Evolutionary conservation across 2,329 filamentous ascomycete genomes (phyloP), one percentile per base, ranked within the genome.

Genomic region (Diaporthe australafricana): DNA sequence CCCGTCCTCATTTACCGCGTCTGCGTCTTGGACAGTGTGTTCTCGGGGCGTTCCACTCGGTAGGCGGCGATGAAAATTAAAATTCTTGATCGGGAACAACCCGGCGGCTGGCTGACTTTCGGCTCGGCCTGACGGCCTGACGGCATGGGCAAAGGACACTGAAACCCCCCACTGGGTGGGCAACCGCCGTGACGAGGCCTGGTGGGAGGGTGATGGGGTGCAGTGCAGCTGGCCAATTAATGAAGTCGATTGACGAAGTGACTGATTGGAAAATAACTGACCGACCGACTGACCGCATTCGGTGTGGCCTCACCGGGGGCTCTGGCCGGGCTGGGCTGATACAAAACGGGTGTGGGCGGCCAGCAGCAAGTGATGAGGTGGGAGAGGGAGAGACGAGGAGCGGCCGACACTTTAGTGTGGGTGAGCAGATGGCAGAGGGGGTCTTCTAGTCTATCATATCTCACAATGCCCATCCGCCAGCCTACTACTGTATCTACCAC

Each of bases 171-270:
- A 63, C 45, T 50, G 60, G 27, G 60, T 35, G 60, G 42, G 53
- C 53, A 30, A 50, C 9, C 32, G 66, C 53, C 42, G 66, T 60
- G 66, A 50, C 42, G 42, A 48, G 42, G 30, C 40, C 53, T 25
- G 50, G 42, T 55, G 42, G 30, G 30, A 68, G 14, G 65, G 42
- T 69, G 66, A 69, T 40, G 66, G 20, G 17, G 22, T 38, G 53
- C 16, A 47, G 20, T 60, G 27, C 66, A 47, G 53, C 25, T 32
- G 52, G 50, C 65, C 52, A 68, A 68, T 68, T 56, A 38, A 56
- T 32, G 38, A 27, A 47, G 12, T 2, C 40, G 38, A 62, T 42
- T 30, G 56, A 42, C 16, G 16, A 11, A n/a, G 22, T 50, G 48
- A n/a, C 5, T 16, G 48, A 27, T n/a, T 52, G 48, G 9, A 5